A percentile compares a stretch with the other conserved stretches of the same genome.
Conservation (phyloP, 768 basidiomycete species). For the Hortiboletus flavorubellus region DNA sequence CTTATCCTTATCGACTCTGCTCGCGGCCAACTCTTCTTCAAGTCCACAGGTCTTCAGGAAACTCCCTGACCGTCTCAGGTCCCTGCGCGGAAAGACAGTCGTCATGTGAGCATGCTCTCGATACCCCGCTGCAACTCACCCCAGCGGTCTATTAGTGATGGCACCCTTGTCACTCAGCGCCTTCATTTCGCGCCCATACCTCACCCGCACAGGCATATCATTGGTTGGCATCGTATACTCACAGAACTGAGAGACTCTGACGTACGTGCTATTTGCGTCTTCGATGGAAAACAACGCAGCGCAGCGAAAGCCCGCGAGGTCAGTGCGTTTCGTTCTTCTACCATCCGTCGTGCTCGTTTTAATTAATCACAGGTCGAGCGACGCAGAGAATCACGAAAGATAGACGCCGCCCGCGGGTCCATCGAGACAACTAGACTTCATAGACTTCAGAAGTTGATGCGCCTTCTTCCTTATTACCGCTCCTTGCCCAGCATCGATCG, state of each 20-base stretch:
- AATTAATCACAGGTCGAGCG: conserved; percentile 46
- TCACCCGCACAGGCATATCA: conserved; percentile 64
- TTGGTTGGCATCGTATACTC: conserved; percentile 74
- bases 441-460: conserved; percentile 46
- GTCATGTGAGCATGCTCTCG: conserved; percentile 54
- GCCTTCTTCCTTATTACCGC: conserved; percentile 38
- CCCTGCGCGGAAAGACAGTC: conserved; percentile 62
- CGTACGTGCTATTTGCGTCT: conserved; percentile 69
- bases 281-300: conserved; percentile 69
- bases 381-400: conserved; percentile 46
- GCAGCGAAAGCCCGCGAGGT: conserved; percentile 73
- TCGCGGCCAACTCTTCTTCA: not conserved
- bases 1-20: not conserved
- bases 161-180: conserved; percentile 80
- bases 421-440: conserved; percentile 58
- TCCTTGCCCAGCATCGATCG: conserved; percentile 30
- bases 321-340: conserved; percentile 15
- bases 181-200: conserved; percentile 69
- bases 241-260: conserved; percentile 55
- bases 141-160: conserved; percentile 54
- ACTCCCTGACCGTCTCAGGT: conserved; percentile 61
- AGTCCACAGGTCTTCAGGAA: conserved; percentile 65
- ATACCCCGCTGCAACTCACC: not conserved
- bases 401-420: conserved; percentile 48
- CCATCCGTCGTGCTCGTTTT: not conserved